Percentiles rank a stretch among this genome's conserved stretches.
Conservation (phyloP, 1,284 basidiomycete species). For the Trametes pubescens region DNA sequence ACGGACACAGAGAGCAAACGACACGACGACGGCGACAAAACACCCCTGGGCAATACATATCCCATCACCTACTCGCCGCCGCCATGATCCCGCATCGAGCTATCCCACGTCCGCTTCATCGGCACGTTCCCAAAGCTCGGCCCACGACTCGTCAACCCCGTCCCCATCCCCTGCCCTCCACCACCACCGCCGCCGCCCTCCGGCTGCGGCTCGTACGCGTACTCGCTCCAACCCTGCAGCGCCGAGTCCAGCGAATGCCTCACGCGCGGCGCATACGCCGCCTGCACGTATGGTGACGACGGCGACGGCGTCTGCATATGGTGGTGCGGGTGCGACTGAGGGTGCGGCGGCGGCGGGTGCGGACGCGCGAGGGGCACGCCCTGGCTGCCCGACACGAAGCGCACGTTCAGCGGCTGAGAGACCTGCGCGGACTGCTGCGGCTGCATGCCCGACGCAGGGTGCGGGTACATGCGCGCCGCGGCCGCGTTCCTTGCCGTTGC, state of each 20-base stretch:
- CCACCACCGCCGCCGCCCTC: background rate
- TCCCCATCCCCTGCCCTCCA: background rate
- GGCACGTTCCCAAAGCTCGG: conserved; percentile 14
- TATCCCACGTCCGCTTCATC: conserved; percentile 30
- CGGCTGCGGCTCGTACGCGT: conserved; percentile 9
- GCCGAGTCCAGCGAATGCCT: conserved; percentile 27
- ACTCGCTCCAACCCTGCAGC: conserved; percentile 31
- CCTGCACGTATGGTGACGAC: conserved; percentile 3
- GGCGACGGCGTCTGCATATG: background rate
- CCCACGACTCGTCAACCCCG: background rate
- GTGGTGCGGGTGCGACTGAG: conserved; percentile 5
- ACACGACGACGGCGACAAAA: too few relatives aligned
- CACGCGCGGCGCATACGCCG: conserved; percentile 12
- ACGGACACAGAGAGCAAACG: too few relatives aligned
- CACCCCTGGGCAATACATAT: too few relatives aligned
- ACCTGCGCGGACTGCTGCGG: conserved; percentile 7
- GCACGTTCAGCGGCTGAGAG: conserved; percentile 38
- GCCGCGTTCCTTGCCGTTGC: conserved; percentile 4
- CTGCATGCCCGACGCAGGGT: conserved; percentile 17
- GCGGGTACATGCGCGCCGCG: conserved; percentile 20
- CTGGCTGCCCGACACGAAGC: conserved; percentile 37
- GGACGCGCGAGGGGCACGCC: conserved; percentile 11
- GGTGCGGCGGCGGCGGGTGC: background rate
- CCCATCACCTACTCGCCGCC: conserved; percentile 9
- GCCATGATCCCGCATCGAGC: conserved; percentile 20